phyloP scores from a whole-genome alignment of 139 green algal species.

The Chlorokybus atmophyticus region DNA sequence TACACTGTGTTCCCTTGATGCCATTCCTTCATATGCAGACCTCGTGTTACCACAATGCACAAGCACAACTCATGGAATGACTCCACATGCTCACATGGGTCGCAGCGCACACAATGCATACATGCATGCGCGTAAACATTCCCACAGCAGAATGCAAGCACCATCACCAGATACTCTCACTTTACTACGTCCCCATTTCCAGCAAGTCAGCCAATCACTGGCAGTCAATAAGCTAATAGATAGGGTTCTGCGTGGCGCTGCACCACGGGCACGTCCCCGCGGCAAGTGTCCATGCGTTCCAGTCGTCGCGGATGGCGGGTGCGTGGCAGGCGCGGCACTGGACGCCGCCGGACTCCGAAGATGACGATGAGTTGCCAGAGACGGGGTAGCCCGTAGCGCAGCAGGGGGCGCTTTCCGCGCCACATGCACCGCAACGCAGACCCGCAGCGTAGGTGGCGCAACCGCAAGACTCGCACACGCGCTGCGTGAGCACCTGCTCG shows the following conservation, averaged over 20 bases:
- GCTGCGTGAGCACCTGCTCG: conserved; percentile 37
- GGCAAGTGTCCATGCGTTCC: neutral
- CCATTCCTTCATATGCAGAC: no score
- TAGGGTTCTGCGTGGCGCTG: neutral
- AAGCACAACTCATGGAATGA: no score
- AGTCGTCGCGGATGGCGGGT: neutral
- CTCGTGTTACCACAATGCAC: no score
- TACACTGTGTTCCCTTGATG: no score
- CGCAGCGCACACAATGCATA: no score
- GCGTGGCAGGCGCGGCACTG: neutral
- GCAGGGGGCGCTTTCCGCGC: conserved; percentile 37
- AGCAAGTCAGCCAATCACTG: no score
- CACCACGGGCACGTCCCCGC: neutral
- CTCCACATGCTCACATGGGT: no score
- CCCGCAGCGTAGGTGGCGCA: conserved; percentile 45
- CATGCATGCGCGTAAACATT: no score
- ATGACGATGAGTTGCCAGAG: conserved; percentile 25
- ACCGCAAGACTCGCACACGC: conserved; percentile 46
- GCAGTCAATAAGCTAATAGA: neutral
- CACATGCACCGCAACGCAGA: conserved; percentile 51
- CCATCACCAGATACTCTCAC: no score
- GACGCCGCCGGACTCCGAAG: no score
- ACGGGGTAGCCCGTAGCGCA: conserved; percentile 50
- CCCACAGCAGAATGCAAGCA: no score
- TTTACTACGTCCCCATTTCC: no score